Evolutionary conservation across 2,329 filamentous ascomycete species (phyloP), one percentile per base, ranked within the genome.

Genomic region (Pestalotiopsis sp.): DNA sequence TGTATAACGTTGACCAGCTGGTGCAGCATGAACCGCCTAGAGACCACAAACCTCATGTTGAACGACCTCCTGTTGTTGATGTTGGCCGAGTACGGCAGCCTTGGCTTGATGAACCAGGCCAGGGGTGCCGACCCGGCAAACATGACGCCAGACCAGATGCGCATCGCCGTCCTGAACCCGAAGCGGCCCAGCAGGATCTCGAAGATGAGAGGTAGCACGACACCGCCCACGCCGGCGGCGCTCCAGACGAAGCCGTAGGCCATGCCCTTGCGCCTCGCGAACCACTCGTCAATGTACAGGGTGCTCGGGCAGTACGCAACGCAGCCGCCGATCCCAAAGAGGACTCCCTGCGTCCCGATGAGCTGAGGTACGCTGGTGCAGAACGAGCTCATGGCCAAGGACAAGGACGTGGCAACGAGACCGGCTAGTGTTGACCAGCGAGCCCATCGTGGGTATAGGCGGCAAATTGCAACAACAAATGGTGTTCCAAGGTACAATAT

Each of bases 281-380:
- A 64, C 61, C 61, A 64, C 39, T 64, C 61, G 61, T 64, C 61
- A n/a, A 64, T 64, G 12, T 64, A 64, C 61, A 64, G 25, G 31
- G 39, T 49, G 9, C 61, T 41, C 38, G 61, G 61, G 14, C 38
- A 45, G 17, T 64, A 64, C 12, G 61, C 61, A 25, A 64, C n/a
- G 14, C 61, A 64, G 12, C 61, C 61, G 41, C 61, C 61, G 20
- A 64, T 25, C 31, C 61, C 61, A 31, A 64, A 64, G 36, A 64
- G 36, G 39, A 64, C 36, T 7, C 61, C 61, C 27, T 64, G 61
- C 9, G 61, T 52, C 11, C 38, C 61, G 17, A 64, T 64, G 39
- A 64, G 61, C 25, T 64, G 61, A 11, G 61, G 61, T 17, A 64
- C 39, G 38, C 38, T 64, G 41, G 61, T 52, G 20, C 61, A 64